These are phyloP conservation scores for Macaranga tanarius DNA, from an alignment of 441 rosid species.

Conservation along the genomic window DNA sequence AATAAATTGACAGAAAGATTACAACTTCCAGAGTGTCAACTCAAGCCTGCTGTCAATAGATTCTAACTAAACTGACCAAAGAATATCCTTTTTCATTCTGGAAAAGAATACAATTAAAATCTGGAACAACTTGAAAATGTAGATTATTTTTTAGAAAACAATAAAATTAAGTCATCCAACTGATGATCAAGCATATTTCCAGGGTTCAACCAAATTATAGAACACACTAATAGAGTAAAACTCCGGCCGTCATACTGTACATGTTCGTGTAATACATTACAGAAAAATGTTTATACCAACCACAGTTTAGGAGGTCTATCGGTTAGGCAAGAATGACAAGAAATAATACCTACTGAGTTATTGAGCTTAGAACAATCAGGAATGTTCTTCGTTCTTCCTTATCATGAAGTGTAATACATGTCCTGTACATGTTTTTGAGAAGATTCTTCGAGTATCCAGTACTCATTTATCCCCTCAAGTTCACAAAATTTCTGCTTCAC, in stretches of 20 bases:
- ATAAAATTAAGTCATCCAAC: neutral
- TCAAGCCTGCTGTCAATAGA: constrained; percentile 1
- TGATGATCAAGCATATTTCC: neutral
- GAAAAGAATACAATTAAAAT: neutral
- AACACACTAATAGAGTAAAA: neutral
- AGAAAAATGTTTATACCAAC: neutral
- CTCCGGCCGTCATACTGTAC: neutral
- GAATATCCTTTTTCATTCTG: neutral
- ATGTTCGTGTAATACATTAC: neutral
- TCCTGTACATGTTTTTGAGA: too few species aligned
- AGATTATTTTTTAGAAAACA: neutral
- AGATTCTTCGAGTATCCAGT: neutral
- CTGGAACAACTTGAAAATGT: neutral
- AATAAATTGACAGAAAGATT: neutral
- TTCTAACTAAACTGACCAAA: neutral
- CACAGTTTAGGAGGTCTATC: neutral
- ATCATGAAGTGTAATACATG: neutral
- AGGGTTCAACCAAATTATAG: neutral
- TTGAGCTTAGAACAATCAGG: neutral
- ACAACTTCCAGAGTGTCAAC: neutral
- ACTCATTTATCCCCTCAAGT: neutral
- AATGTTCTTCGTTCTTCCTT: neutral
- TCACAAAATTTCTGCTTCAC: neutral
- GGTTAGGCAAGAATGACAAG: constrained; percentile 2
- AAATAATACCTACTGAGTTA: neutral